Percentiles rank a stretch among this genome's conserved stretches.
These are phyloP conservation scores for Hortiboletus flavorubellus DNA, from an alignment of 768 basidiomycete species.

Conservation along the genomic window DNA sequence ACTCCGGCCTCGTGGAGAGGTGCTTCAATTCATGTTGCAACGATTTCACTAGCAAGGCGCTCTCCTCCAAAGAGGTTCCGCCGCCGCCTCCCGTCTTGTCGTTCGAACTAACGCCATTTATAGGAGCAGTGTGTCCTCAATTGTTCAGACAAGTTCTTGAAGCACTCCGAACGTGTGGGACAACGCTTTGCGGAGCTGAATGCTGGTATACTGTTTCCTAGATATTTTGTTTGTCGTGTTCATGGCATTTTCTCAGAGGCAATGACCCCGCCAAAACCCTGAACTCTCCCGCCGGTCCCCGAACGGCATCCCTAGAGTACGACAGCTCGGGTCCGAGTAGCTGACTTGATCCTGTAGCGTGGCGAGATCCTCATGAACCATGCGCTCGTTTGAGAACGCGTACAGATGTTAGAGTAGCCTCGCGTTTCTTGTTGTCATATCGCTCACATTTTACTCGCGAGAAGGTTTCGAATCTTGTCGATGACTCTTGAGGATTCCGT, in stretches of 20 bases:
- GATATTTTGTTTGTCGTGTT: neutral
- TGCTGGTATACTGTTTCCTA: conserved; percentile 59
- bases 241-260: conserved; percentile 25
- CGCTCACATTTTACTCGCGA: neutral
- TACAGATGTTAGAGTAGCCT: conserved; percentile 19
- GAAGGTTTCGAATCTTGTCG: neutral
- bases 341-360: conserved; percentile 6
- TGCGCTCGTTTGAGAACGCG: conserved; percentile 12
- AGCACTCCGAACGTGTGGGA: conserved; percentile 91
- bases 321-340: conserved; percentile 1
- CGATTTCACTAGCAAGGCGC: conserved; percentile 93
- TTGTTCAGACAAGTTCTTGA: conserved; percentile 97
- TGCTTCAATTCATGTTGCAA: conserved; percentile 95
- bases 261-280: conserved; percentile 30
- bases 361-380: conserved; percentile 12
- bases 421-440: conserved; percentile 7
- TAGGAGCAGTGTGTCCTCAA: conserved; percentile 89
- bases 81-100: neutral
- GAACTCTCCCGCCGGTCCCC: conserved; percentile 9
- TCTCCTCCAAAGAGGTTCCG: conserved; percentile 87
- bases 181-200: conserved; percentile 90
- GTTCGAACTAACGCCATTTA: conserved; percentile 8
- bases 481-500: neutral
- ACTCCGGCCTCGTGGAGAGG: conserved; percentile 90
- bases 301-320: neutral